Evolutionary conservation across 352 stramenopile genomes (phyloP), one percentile per base, ranked within the genome.

Genomic region (Thraustotheca clavata): DNA sequence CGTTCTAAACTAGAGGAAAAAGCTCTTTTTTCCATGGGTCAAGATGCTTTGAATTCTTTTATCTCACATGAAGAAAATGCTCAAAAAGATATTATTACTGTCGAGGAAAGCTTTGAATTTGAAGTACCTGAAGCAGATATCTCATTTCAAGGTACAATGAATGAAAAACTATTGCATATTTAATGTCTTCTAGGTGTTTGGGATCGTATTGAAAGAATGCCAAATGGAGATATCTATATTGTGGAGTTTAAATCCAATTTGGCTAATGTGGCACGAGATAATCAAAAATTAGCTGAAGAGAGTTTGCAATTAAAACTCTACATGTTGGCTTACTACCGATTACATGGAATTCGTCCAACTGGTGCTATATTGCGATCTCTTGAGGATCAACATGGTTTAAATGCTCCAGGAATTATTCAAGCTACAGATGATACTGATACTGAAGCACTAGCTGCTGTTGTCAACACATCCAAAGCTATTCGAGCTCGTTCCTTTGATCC

Each of bases 231-330:
- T 3, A 52, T 77, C 1, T 63, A 90, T 9, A 86, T 94, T 22
- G 76, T 87, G 50, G 84, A 94, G 69, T 94, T 91, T 71, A 94
- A 94, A 67, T 86, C 84, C 11, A 91, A 91, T 48, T 75, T 89
- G 57, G 74, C 76, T 43, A 73, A 73, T 6, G 66, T 71, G 16
- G 43, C 60, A 2, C 77, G 84, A 4, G 77, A 90, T 18, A 72
- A 88, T 62, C 63, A 69, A 26, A 76, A 73, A 41, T 60, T 86
- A 1, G 79, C 82, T 11, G 60, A 70, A 20, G 71, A 87, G n/a
- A 94, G 83, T 54, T 70, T 91, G 2, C 84, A 94, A 71, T 75
- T 94, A 16, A 78, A 91, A 71, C 65, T 91, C 49, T 94, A 94
- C 67, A 75, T 91, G 79, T 82, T 87, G 48, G 84, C 84, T 20